Evolutionary conservation across 192 early-diverging fungal genomes (phyloP).

Genomic region (Umbelopsis vinacea): DNA sequence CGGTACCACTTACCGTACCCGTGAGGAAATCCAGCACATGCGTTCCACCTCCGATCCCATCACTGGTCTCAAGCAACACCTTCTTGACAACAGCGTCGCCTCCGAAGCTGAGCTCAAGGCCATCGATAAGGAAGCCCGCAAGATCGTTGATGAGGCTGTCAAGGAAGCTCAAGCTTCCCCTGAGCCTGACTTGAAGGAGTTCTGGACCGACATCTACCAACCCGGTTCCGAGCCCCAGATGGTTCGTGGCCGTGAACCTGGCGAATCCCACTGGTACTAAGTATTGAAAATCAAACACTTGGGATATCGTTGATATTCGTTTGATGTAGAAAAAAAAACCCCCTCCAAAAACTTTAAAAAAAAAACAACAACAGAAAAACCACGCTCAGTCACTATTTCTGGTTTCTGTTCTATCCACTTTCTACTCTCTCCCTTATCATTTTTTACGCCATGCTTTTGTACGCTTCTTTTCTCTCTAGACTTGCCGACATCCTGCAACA

Average conservation of each 20-base stretch:
- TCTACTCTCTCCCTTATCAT: conserved; percentile 1
- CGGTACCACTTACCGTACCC: conserved; percentile 98
- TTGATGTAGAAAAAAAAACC: conserved; percentile 14
- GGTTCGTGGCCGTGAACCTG: conserved; percentile 84
- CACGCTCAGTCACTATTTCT: neutral
- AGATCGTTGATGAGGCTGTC: conserved; percentile 84
- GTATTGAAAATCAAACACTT: conserved; percentile 2
- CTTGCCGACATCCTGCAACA: neutral
- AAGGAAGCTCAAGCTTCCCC: conserved; percentile 80
- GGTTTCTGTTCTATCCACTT: neutral
- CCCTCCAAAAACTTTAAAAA: neutral
- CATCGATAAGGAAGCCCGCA: conserved; percentile 91
- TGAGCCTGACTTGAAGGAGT: conserved; percentile 69
- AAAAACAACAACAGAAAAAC: neutral
- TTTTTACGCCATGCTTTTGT: conserved; percentile 13
- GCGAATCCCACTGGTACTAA: conserved; percentile 71
- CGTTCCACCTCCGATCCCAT: conserved; percentile 92
- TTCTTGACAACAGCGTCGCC: conserved; percentile 69
- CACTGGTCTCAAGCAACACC: conserved; percentile 85
- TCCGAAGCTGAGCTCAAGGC: conserved; percentile 91
- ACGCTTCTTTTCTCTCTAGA: conserved; percentile 20
- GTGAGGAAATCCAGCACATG: conserved; percentile 99
- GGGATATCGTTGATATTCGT: neutral
- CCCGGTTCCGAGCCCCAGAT: conserved; percentile 71
- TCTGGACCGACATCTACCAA: conserved; percentile 86